Base-by-base conservation (phyloP, 2,329 filamentous ascomycete genomes). In the Thermothelomyces thermophilus region DNA sequence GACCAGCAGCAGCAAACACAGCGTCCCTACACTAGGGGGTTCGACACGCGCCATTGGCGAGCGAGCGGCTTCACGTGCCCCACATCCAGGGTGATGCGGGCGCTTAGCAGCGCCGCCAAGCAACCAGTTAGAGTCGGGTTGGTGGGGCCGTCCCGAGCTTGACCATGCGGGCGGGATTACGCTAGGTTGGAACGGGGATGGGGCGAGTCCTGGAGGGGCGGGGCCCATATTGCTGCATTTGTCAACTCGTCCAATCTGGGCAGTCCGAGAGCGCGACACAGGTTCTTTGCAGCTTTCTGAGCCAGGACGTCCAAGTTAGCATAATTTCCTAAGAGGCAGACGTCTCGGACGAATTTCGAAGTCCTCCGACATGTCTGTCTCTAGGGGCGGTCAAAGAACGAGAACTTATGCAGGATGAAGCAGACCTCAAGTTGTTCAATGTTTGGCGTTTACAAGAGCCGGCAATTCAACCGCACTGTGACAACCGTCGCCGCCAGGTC, bases 81-180 rank as follows among this genome's bases (percentile, higher is more conserved):
- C 24, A 26, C 24, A 26, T 26, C 9, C 9, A 26, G 5, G 24
- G 5, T 14, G 14, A 9, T n/a, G 14, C 45, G 46, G 48, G 51
- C 51, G 51, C 51, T 53, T 51, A 51, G 36, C 47, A 45, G 26
- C 30, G 17, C 30, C 26, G 35, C 13, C 20, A 11, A 1, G 22
- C 19, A 11, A 20, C 51, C 51, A 53, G 5, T 53, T 24, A 50
- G 30, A 16, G 5, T 1, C 13, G n/a, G 6, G 31, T 14, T 2
- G 19, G 39, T 50, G 51, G 46, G 39, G 24, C 44, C 26, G 30
- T 19, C 35, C 34, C 14, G 43, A 42, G 45, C 47, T 42, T 43
- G 45, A 51, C 53, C 53, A 56, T 56, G 52, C 48, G 45, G 52
- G 45, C 49, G 52, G 52, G 52, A 54, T 48, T 26, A 45, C 30